These are phyloP conservation scores for Claviceps purpurea DNA, from an alignment of 2,329 filamentous ascomycete species.

Conservation along the genomic window DNA sequence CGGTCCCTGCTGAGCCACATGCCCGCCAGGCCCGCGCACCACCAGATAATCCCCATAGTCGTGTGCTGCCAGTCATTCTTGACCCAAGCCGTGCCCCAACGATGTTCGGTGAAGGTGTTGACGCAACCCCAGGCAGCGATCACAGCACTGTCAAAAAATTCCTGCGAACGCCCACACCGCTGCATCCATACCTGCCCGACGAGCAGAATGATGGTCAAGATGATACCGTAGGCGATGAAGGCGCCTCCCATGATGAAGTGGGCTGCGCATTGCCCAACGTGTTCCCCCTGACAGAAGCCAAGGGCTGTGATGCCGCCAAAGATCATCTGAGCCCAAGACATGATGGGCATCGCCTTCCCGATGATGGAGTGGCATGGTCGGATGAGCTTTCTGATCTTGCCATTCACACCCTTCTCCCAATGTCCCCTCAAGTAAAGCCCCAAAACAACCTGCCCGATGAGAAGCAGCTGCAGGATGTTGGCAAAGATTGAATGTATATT, in stretches of 20 bases:
- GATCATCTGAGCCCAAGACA: conserved; percentile 86
- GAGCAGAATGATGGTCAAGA: conserved; percentile 73
- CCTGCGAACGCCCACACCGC: conserved; percentile 73
- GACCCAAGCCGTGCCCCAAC: conserved; percentile 82
- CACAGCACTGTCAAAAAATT: conserved; percentile 87
- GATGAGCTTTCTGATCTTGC: conserved; percentile 57
- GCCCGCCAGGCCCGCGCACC: conserved; percentile 81
- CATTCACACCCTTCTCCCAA: conserved; percentile 71
- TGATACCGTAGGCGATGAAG: conserved; percentile 85
- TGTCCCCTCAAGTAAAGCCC: conserved; percentile 85
- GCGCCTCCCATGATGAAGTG: conserved; percentile 99
- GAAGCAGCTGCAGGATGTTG: conserved; percentile 63
- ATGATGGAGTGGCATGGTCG: conserved; percentile 65
- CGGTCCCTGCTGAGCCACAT: conserved; percentile 82
- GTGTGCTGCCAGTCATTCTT: conserved; percentile 95
- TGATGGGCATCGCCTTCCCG: conserved; percentile 75
- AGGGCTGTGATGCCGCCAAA: conserved; percentile 88
- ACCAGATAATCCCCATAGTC: conserved; percentile 99
- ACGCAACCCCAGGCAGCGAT: conserved; percentile 94
- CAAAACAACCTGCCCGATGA: conserved; percentile 62
- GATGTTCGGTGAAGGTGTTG: conserved; percentile 96
- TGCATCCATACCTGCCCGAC: conserved; percentile 82
- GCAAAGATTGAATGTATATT: conserved; percentile 79
- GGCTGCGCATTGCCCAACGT: conserved; percentile 81
- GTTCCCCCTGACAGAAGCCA: conserved; percentile 86